phyloP scores from a whole-genome alignment of 2,329 filamentous ascomycete genomes.

The Didymella arachidicola region DNA sequence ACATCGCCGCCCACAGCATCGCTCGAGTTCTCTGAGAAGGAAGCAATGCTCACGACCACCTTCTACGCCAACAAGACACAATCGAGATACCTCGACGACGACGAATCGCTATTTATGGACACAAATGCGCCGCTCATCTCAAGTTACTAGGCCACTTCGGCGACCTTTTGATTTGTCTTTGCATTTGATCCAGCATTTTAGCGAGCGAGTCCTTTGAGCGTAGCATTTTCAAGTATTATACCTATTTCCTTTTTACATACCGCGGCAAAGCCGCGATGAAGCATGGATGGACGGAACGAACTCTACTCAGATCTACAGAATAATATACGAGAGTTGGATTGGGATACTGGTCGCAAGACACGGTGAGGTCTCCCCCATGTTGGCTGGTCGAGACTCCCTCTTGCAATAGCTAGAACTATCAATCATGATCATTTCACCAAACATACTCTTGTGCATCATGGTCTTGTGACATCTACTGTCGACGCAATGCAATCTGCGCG shows the following conservation, averaged over 20 bases:
- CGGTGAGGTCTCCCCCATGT: constrained; percentile 35
- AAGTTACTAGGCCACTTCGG: constrained; percentile 47
- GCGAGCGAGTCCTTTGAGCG: constrained; percentile 49
- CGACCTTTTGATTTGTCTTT: constrained; percentile 47
- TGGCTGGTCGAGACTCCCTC: constrained; percentile 38
- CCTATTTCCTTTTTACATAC: constrained; percentile 32
- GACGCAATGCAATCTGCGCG: constrained; percentile 24
- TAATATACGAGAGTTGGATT: constrained; percentile 11
- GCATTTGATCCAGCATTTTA: constrained; percentile 45
- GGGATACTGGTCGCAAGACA: constrained; percentile 19
- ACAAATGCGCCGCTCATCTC: constrained; percentile 50
- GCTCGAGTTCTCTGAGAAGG: constrained; percentile 58
- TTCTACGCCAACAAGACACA: constrained; percentile 54
- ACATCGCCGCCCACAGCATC: constrained; percentile 55
- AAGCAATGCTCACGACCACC: constrained; percentile 56
- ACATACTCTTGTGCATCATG: constrained; percentile 14
- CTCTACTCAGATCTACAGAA: constrained; percentile 23
- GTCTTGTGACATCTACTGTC: constrained; percentile 29
- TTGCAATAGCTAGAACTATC: constrained; percentile 34
- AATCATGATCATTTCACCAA: constrained; percentile 31
- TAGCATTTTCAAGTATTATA: constrained; percentile 44
- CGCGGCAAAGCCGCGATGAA: constrained; percentile 23
- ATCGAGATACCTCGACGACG: constrained; percentile 48
- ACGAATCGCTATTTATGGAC: constrained; percentile 53
- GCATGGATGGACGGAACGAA: constrained; percentile 15